Evolutionary conservation across 345 rosid genomes (phyloP), one percentile per base, ranked within the genome.

Genomic region (Erucastrum elatum): DNA sequence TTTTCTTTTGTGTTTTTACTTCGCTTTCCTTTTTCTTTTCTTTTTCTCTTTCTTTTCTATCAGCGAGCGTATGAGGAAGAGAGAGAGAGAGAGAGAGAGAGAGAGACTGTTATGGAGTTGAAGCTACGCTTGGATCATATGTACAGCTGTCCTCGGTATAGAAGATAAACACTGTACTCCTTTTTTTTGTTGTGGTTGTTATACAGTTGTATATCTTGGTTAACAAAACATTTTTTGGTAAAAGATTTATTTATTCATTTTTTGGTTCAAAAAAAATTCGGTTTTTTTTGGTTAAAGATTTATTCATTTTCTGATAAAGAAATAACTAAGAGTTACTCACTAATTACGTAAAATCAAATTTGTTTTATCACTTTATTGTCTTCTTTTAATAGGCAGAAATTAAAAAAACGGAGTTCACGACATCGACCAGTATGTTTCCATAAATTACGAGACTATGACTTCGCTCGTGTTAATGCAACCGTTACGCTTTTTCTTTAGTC

Each of bases 81-180:
- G 1, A 55, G 21, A 53, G 3, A 51, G 58, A 55, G 1, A 55
- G 21, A 53, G 59, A 56, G 26, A 56, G 27, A 58, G 62, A 58
- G 63, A 58, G 63, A 55, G 79, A 75, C 75, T 80, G 77, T 65
- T 75, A 71, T 71, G 83, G 83, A 80, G 83, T 80, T 65, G 62
- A 80, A 80, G 83, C 83, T 80, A 80, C 83, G 83, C 80, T 75
- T 70, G 66, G 76, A 80, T 69, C 53, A 75, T 58, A 75, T 80
- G 59, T 16, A 80, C 80, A 80, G 80, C 83, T 80, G 83, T 80
- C 68, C 8, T 65, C 46, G 6, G 51, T 46, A 11, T 60, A 44
- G 2, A 53, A 71, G 55, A 37, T 39, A 16, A 41, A 64, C 21
- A 34, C 13, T 51, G 15, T 2, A 29, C n/a, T 0, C 17, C 6